phyloP scores from a whole-genome alignment of 1,284 basidiomycete genomes.

The Ganoderma lucidum region DNA sequence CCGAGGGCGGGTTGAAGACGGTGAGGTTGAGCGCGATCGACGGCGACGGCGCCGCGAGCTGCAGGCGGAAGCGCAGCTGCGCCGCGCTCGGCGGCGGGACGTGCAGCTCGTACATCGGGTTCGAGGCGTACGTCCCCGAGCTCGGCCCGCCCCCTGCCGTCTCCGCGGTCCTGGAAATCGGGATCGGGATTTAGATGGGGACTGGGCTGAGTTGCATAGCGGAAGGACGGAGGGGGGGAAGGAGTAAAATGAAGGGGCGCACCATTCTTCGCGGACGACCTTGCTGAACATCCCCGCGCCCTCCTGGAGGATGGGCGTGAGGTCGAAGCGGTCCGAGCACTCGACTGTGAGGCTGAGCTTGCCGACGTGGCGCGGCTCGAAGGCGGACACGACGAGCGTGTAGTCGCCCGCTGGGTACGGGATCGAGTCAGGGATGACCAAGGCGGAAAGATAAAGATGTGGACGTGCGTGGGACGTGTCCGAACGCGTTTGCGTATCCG shows the following conservation, averaged over 20 bases:
- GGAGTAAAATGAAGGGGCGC: slow-evolving; percentile 30
- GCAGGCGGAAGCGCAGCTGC: slow-evolving; percentile 66
- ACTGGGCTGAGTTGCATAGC: not conserved
- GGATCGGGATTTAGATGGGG: not conserved
- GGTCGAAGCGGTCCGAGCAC: slow-evolving; percentile 66
- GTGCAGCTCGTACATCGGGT: slow-evolving; percentile 75
- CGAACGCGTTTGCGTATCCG: slow-evolving; percentile 70
- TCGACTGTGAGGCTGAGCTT: slow-evolving; percentile 71
- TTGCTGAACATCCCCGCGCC: slow-evolving; percentile 92
- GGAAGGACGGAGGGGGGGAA: too few relatives aligned
- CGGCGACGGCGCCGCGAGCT: slow-evolving; percentile 56
- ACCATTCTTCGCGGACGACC: slow-evolving; percentile 75
- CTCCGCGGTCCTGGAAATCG: slow-evolving; percentile 52
- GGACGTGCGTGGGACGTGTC: slow-evolving; percentile 63
- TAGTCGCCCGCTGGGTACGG: slow-evolving; percentile 77
- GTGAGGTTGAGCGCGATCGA: slow-evolving; percentile 66
- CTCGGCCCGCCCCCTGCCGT: slow-evolving; percentile 74
- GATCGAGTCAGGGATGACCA: not conserved
- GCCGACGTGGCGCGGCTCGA: slow-evolving; percentile 76
- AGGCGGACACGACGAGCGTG: slow-evolving; percentile 84
- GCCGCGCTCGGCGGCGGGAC: slow-evolving; percentile 56
- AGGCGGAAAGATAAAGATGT: not conserved
- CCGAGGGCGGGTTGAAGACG: slow-evolving; percentile 52
- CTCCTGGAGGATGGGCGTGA: slow-evolving; percentile 86
- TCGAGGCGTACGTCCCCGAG: slow-evolving; percentile 65